Conservation (phyloP, 208 protist species). For the Leishmania martiniquensis region DNA sequence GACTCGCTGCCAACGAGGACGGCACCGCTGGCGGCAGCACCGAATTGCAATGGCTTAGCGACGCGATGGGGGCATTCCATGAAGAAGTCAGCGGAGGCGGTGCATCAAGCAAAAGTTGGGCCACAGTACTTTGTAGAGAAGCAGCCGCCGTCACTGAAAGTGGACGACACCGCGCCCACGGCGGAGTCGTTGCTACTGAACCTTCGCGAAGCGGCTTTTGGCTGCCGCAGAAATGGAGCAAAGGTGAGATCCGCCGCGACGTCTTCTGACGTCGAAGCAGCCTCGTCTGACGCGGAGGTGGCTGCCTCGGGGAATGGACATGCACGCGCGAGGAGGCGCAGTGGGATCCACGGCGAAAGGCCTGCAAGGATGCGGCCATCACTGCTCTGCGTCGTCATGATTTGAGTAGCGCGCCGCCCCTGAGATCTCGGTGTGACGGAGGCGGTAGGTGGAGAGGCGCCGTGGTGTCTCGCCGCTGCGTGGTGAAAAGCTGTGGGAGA, state of each 20-base stretch:
- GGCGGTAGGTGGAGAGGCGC: too few species aligned
- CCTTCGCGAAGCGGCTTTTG: neutral
- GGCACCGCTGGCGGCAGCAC: neutral
- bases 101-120: neutral
- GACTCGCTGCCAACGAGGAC: neutral
- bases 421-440: neutral
- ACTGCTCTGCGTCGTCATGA: slow-evolving; percentile 18
- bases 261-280: neutral
- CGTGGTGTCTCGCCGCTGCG: too few species aligned
- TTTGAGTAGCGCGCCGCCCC: neutral
- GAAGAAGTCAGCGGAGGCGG: neutral
- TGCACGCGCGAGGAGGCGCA: neutral
- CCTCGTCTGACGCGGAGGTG: neutral
- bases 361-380: neutral
- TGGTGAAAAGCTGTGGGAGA: too few species aligned
- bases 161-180: slow-evolving; percentile 3
- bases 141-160: slow-evolving; percentile 6
- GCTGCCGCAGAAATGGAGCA: neutral
- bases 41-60: neutral
- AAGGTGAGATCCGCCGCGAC: neutral
- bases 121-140: slow-evolving; percentile 19
- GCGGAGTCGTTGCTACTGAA: slow-evolving; percentile 5
- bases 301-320: neutral
- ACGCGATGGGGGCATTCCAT: neutral
- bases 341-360: neutral